These are phyloP conservation scores for Hymenoscyphus infarciens DNA, from an alignment of 2,329 filamentous ascomycete species.

Conservation along the genomic window DNA sequence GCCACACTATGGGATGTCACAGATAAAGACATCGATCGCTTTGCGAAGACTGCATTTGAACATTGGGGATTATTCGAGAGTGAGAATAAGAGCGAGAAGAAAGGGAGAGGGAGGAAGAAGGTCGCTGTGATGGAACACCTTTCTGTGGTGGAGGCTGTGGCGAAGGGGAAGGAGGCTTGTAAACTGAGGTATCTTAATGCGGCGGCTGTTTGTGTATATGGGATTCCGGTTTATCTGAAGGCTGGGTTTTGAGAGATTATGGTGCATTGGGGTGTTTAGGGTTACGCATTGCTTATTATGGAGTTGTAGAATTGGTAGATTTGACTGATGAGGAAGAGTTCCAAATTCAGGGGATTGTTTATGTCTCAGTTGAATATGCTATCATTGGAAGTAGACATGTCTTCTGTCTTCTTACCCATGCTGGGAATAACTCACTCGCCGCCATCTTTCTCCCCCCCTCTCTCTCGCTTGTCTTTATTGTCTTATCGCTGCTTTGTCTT, in stretches of 20 bases:
- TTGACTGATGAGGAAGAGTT: constrained; percentile 2
- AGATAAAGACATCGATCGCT: constrained; percentile 93
- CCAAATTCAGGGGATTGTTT: not conserved
- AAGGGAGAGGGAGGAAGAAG: constrained; percentile 33
- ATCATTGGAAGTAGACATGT: not conserved
- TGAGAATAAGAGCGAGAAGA: constrained; percentile 32
- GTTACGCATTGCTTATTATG: not conserved
- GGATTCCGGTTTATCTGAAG: constrained; percentile 71
- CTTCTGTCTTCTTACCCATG: no score
- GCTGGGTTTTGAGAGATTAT: constrained; percentile 12
- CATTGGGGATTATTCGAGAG: constrained; percentile 70
- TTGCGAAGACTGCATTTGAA: constrained; percentile 74
- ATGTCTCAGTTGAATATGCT: not conserved
- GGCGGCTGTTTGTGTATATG: constrained; percentile 90
- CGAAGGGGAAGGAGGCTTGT: constrained; percentile 71
- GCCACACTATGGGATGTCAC: constrained; percentile 98
- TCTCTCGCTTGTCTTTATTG: no score
- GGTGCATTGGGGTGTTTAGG: not conserved
- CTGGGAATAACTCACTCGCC: no score
- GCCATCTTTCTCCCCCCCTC: no score
- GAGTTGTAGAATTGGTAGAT: not conserved
- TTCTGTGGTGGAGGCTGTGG: constrained; percentile 78
- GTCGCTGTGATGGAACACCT: constrained; percentile 37
- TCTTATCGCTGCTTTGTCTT: no score
- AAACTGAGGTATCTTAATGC: constrained; percentile 88